Evolutionary conservation across 192 early-diverging fungal species (phyloP).

Genomic region (Borealophlyctis nickersoniae): DNA sequence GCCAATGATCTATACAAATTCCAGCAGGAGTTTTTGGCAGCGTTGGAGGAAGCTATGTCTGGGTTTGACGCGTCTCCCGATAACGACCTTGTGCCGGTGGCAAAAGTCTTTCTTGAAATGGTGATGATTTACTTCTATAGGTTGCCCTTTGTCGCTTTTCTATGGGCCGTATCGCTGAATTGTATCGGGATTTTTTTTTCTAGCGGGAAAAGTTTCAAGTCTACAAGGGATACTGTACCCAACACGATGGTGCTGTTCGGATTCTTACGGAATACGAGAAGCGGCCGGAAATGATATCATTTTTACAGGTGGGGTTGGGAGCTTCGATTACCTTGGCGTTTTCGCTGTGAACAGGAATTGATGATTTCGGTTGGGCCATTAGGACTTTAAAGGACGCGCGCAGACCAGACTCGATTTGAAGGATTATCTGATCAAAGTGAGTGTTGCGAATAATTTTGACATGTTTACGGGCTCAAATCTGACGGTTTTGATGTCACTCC

Average conservation of each 20-base stretch:
- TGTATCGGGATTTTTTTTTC: too few species aligned
- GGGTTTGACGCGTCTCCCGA: background rate
- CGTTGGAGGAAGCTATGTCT: constrained; percentile 9
- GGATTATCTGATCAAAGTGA: constrained; percentile 32
- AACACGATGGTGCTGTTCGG: constrained; percentile 30
- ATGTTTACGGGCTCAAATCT: background rate
- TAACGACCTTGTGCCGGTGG: constrained; percentile 7
- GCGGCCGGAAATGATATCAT: constrained; percentile 31
- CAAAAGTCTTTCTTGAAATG: constrained; percentile 19
- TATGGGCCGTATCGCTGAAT: too few species aligned
- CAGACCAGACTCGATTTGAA: constrained; percentile 29
- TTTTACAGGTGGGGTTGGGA: constrained; percentile 11
- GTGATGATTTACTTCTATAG: background rate
- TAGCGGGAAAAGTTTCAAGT: constrained; percentile 23
- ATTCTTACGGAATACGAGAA: constrained; percentile 28
- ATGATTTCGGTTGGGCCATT: background rate
- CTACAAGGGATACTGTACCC: constrained; percentile 31
- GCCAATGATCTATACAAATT: constrained; percentile 31
- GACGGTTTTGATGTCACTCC: background rate
- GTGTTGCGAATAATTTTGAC: background rate
- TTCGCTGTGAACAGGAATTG: background rate
- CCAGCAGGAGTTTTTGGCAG: constrained; percentile 28
- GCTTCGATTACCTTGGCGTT: too few species aligned
- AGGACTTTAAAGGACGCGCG: constrained; percentile 22
- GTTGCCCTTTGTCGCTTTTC: background rate